Evolutionary conservation across 2,329 filamentous ascomycete genomes (phyloP).

Genomic region (Drechmeria coniospora): DNA sequence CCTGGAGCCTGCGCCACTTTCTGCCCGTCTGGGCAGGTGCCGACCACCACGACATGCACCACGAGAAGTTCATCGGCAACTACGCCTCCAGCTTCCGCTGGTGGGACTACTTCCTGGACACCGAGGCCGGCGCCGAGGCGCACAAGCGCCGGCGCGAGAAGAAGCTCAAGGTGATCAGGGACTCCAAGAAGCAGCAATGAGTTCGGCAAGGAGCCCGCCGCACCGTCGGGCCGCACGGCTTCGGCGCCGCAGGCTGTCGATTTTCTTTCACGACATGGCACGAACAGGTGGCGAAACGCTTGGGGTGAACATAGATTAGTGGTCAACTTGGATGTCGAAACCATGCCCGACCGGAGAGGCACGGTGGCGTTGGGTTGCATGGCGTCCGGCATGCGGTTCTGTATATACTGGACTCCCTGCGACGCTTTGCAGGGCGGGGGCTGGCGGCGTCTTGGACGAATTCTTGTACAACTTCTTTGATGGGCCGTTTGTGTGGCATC

Average conservation of each 20-base stretch:
- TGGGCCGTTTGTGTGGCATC: too few relatives aligned
- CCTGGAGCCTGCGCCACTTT: conserved; percentile 91
- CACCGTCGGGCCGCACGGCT: too few relatives aligned
- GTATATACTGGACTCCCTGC: too few relatives aligned
- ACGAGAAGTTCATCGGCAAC: conserved; percentile 98
- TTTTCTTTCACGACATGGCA: too few relatives aligned
- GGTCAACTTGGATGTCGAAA: conserved; percentile 5
- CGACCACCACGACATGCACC: conserved; percentile 90
- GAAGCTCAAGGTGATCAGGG: conserved; percentile 47
- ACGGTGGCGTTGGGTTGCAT: conserved; percentile 12
- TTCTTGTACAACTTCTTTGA: conserved; percentile 4
- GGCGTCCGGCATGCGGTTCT: too few relatives aligned
- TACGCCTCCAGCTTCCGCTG: conserved; percentile 96
- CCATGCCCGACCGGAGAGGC: conserved; percentile 8
- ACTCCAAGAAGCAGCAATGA: conserved; percentile 53
- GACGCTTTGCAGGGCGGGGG: conserved; percentile 1
- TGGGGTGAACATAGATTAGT: conserved; percentile 4
- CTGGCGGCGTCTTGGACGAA: conserved; percentile 2
- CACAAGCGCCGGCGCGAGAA: conserved; percentile 68
- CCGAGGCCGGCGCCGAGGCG: conserved; percentile 80
- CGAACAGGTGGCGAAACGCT: too few relatives aligned
- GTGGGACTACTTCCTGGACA: conserved; percentile 94
- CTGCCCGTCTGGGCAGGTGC: conserved; percentile 96
- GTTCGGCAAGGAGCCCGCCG: too few relatives aligned
- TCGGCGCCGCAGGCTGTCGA: too few relatives aligned